Percentiles rank a stretch among this genome's conserved stretches.
phyloP scores from a whole-genome alignment of 163 green algal species.

The Chlorella variabilis region DNA sequence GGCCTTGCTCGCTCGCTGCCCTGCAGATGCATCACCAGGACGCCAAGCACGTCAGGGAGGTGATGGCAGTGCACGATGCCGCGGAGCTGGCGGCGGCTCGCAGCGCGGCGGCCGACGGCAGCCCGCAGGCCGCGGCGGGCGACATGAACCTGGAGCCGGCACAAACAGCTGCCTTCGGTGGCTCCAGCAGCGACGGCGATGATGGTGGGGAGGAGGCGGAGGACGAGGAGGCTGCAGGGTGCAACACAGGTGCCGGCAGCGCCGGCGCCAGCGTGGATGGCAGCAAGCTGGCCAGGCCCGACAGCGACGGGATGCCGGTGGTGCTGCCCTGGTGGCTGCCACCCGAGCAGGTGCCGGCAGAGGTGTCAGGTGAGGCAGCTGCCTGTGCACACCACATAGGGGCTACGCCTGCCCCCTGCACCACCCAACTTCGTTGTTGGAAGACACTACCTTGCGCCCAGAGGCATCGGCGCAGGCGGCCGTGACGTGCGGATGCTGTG shows the following conservation, averaged over 20 bases:
- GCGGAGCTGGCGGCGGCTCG: background rate
- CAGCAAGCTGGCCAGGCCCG: background rate
- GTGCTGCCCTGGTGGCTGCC: conserved; percentile 29
- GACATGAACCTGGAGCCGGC: too few species aligned
- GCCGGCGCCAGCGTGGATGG: background rate
- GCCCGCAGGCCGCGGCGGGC: too few species aligned
- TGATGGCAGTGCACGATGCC: background rate
- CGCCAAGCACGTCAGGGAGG: background rate
- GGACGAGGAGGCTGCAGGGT: background rate
- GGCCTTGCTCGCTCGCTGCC: background rate
- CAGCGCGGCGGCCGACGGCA: too few species aligned
- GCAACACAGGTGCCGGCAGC: background rate
- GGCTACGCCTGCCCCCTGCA: too few species aligned
- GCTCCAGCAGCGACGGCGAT: too few species aligned
- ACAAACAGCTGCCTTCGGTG: too few species aligned
- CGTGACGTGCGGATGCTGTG: too few species aligned
- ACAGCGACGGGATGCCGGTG: background rate
- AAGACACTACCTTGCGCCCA: too few species aligned
- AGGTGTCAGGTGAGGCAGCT: background rate
- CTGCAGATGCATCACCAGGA: background rate
- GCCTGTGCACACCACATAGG: too few species aligned
- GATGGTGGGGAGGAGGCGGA: background rate
- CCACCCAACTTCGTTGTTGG: too few species aligned
- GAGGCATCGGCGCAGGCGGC: too few species aligned
- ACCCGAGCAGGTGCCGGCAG: background rate